Evolutionary conservation across 257 asterid genomes (phyloP).

Genomic region (Perilla frutescens): DNA sequence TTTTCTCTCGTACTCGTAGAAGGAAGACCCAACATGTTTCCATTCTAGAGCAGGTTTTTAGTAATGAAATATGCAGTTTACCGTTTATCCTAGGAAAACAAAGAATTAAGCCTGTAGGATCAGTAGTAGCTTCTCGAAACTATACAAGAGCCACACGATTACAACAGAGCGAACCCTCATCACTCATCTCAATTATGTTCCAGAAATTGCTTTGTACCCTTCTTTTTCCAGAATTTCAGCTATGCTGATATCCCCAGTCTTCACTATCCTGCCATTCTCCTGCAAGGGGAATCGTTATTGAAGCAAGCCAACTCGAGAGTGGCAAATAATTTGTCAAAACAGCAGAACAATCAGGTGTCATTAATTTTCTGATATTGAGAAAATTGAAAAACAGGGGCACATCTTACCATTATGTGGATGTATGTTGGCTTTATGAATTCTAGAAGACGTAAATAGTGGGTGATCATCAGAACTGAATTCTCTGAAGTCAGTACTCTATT

Average conservation of each 20-base stretch:
- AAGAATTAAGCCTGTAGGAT: constrained; percentile 1
- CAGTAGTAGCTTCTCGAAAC: constrained; percentile 6
- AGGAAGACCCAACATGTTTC: not conserved
- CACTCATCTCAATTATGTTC: constrained; percentile 32
- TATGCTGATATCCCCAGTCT: constrained; percentile 81
- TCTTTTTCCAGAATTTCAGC: constrained; percentile 76
- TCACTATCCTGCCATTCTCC: constrained; percentile 91
- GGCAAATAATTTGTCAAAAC: constrained; percentile 3
- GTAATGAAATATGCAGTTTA: constrained; percentile 1
- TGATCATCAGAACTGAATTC: constrained; percentile 90
- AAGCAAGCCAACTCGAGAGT: not conserved
- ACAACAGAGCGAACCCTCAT: not conserved
- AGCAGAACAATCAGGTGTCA: not conserved
- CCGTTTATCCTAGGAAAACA: not conserved
- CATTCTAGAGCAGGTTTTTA: not conserved
- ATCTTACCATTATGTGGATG: constrained; percentile 90
- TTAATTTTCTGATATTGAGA: not conserved
- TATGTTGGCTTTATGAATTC: constrained; percentile 85
- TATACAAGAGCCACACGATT: not conserved
- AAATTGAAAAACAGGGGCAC: not conserved
- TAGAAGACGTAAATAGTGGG: constrained; percentile 86
- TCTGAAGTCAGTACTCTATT: constrained; percentile 68
- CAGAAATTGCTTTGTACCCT: constrained; percentile 81
- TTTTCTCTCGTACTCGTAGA: not conserved
- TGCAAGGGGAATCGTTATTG: constrained; percentile 36